These are phyloP conservation scores for Phytophthora crassamura DNA, from an alignment of 352 stramenopile genomes.

Conservation along the genomic window DNA sequence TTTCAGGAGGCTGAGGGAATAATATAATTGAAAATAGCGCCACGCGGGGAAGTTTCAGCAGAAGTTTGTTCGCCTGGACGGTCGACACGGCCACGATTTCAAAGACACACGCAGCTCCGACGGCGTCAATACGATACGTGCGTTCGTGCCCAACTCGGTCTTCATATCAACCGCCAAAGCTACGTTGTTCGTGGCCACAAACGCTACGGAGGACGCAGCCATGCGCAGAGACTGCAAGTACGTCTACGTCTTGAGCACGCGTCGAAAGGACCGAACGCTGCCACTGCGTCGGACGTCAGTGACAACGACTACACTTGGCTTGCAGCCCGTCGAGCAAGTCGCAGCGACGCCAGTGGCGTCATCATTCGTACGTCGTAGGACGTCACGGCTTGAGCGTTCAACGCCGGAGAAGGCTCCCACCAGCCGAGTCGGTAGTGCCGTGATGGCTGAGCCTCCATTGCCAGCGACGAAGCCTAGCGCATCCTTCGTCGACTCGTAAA, in stretches of 20 bases:
- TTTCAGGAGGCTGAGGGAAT: too few species aligned
- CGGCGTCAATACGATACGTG: conserved; percentile 71
- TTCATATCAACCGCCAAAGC: conserved; percentile 66
- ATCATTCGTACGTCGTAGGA: conserved; percentile 69
- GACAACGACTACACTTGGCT: conserved; percentile 91
- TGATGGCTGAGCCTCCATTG: conserved; percentile 64
- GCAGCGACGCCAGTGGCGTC: conserved; percentile 19
- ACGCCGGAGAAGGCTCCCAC: conserved; percentile 47
- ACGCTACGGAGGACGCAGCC: conserved; percentile 48
- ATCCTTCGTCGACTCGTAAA: conserved; percentile 78
- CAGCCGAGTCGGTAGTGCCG: conserved; percentile 70
- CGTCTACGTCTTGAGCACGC: conserved; percentile 50
- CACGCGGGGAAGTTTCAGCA: too few species aligned
- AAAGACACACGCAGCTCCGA: conserved; percentile 57
- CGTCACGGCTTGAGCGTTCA: conserved; percentile 45
- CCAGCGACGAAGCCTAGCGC: conserved; percentile 62
- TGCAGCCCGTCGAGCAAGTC: conserved; percentile 63
- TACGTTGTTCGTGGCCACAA: conserved; percentile 36
- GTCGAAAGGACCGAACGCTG: conserved; percentile 73
- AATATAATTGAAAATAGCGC: too few species aligned
- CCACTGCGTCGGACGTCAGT: conserved; percentile 60
- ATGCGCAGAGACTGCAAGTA: conserved; percentile 48
- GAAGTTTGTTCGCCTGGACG: conserved; percentile 46
- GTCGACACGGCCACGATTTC: conserved; percentile 48
- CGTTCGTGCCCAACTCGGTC: conserved; percentile 72